A percentile compares a stretch with the other conserved stretches of the same genome.
Conservation (phyloP, 164 flowering plant genomes). For the Vitis labrusca region DNA sequence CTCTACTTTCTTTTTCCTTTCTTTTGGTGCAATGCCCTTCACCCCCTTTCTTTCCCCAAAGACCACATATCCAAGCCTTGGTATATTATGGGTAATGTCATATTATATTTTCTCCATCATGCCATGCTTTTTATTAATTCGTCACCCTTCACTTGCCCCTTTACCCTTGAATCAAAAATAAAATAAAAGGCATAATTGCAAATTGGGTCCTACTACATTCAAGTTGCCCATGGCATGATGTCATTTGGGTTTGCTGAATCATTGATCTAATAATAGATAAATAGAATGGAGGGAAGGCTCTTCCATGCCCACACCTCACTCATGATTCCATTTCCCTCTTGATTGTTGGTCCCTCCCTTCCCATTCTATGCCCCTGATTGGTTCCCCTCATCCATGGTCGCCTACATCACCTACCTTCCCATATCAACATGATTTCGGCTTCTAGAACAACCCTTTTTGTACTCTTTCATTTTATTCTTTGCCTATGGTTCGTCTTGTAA, state of each 20-base stretch:
- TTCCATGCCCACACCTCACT: slow-evolving; percentile 15
- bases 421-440: neutral
- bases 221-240: slow-evolving; percentile 32
- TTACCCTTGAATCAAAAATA: neutral
- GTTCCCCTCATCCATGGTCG: slow-evolving; percentile 3
- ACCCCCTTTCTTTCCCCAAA: neutral
- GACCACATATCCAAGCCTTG: no score
- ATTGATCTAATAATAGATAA: slow-evolving; percentile 12
- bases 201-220: slow-evolving; percentile 13
- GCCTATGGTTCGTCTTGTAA: no score
- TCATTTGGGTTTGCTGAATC: slow-evolving; percentile 21
- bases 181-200: neutral
- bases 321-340: neutral
- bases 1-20: neutral
- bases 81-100: neutral
- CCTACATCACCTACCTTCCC: slow-evolving; percentile 1
- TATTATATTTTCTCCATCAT: neutral
- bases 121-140: neutral
- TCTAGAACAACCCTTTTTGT: neutral
- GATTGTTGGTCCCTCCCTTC: neutral
- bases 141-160: neutral
- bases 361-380: slow-evolving; percentile 11
- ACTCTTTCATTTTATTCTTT: no score
- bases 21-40: neutral
- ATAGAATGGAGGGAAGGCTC: neutral